Evolutionary conservation across 2,329 filamentous ascomycete genomes (phyloP), one percentile per base, ranked within the genome.

Genomic region (Colletotrichum sojae): DNA sequence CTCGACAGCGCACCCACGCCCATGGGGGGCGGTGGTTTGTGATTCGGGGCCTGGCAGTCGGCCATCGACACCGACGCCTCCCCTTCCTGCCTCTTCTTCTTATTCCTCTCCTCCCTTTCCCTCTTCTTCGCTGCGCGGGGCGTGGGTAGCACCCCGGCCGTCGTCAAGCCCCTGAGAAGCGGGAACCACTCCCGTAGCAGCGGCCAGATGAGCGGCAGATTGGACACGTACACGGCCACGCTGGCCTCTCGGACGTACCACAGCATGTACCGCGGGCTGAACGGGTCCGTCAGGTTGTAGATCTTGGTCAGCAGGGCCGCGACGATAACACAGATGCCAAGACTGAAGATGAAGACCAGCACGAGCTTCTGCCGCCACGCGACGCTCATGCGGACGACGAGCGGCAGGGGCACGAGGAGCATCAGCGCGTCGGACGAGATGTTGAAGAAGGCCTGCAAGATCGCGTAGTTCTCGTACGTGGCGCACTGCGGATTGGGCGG

Each of bases 191-290:
- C 80, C 31, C 83, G 81, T 52, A 88, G 74, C 15, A 88, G 79
- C 1, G 84, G 82, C 85, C 86, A 89, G 62, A 87, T 82, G 55
- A 84, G 79, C 0, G 86, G 86, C 3, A 88, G 76, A 72, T 88
- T 89, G 70, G 84, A 81, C 10, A 88, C 85, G 68, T 84, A 83
- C 5, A 88, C 79, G 8, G 85, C 86, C 2, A 86, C 84, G 27
- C 79, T 83, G 10, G 85, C 83, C 79, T 89, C 86, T 63, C 86
- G 81, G 20, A 83, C 80, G 74, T 88, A 88, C 86, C 86, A 89
- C 18, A 84, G 75, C 79, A 83, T 79, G 73, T 83, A 84, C n/a
- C 73, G 52, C 5, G 71, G 72, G 58, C 71, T 75, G 15, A 58
- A 68, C 3, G 53, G 63, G 52, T 70, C 63, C 13, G 16, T 5